phyloP scores from a whole-genome alignment of 139 green algal genomes.

The Closterium sp. region DNA sequence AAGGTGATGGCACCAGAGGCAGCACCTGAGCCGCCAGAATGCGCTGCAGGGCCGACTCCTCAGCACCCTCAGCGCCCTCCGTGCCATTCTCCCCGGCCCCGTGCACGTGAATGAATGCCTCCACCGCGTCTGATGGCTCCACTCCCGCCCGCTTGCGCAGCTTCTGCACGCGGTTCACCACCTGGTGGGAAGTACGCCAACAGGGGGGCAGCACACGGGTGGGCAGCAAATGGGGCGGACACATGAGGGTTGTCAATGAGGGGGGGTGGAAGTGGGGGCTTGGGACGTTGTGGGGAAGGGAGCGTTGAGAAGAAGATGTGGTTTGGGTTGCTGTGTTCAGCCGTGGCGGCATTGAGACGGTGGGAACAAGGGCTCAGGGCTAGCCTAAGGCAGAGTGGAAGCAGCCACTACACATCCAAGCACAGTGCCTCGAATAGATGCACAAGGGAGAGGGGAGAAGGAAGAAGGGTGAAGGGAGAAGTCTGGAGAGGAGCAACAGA shows the following conservation, averaged over 20 bases:
- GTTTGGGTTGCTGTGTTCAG: too few species aligned
- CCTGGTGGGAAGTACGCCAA: not conserved
- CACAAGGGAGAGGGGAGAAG: not conserved
- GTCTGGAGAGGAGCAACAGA: not conserved
- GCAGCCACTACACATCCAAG: too few species aligned
- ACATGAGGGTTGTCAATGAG: not conserved
- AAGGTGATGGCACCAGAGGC: not conserved
- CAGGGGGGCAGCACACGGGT: not conserved
- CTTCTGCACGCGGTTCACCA: slow-evolving; percentile 94
- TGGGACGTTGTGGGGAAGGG: not conserved
- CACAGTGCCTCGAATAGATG: not conserved
- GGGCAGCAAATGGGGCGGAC: not conserved
- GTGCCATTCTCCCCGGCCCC: not conserved
- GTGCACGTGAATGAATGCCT: slow-evolving; percentile 28
- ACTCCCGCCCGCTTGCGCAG: slow-evolving; percentile 84
- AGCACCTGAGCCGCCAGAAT: slow-evolving; percentile 11
- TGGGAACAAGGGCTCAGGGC: too few species aligned
- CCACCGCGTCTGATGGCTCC: slow-evolving; percentile 32
- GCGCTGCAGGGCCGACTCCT: not conserved
- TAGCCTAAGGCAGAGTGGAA: too few species aligned
- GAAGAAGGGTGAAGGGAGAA: slow-evolving; percentile 22
- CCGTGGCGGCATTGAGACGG: too few species aligned
- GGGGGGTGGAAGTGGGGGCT: not conserved
- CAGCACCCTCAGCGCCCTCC: not conserved
- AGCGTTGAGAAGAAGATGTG: not conserved